These are phyloP conservation scores for Phaseolus lunatus DNA, from an alignment of 306 rosid species.

Conservation along the genomic window DNA sequence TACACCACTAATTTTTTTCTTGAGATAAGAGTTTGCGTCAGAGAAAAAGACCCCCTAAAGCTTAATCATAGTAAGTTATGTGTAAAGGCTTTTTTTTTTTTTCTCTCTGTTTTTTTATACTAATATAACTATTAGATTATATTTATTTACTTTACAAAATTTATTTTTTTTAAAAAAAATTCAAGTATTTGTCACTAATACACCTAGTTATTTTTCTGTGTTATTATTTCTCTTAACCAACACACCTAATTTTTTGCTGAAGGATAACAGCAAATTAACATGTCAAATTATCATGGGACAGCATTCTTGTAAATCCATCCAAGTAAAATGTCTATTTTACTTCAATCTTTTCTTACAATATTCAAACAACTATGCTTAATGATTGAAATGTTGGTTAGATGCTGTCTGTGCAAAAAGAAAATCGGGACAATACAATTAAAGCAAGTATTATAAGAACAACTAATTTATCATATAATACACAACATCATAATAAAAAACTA, in stretches of 20 bases:
- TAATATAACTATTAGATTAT: background rate
- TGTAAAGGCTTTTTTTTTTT: background rate
- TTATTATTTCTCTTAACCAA: background rate
- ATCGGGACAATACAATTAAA: background rate
- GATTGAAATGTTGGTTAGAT: background rate
- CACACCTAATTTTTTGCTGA: too few relatives aligned
- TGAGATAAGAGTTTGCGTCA: constrained; percentile 12
- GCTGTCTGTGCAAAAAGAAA: background rate
- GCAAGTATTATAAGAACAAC: background rate
- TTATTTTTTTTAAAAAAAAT: too few relatives aligned
- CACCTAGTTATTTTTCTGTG: too few relatives aligned
- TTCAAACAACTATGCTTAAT: background rate
- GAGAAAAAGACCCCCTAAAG: background rate
- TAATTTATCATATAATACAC: background rate
- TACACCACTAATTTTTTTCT: background rate
- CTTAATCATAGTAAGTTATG: background rate
- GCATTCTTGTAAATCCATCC: background rate
- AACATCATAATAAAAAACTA: background rate
- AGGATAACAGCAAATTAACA: too few relatives aligned
- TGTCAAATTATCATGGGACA: too few relatives aligned
- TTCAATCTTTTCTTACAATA: background rate
- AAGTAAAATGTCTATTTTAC: background rate
- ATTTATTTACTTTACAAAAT: background rate
- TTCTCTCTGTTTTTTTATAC: background rate
- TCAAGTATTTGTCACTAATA: too few relatives aligned